Evolutionary conservation across 768 basidiomycete species (phyloP), one percentile per base, ranked within the genome.

Genomic region (Tylopilus sp.): DNA sequence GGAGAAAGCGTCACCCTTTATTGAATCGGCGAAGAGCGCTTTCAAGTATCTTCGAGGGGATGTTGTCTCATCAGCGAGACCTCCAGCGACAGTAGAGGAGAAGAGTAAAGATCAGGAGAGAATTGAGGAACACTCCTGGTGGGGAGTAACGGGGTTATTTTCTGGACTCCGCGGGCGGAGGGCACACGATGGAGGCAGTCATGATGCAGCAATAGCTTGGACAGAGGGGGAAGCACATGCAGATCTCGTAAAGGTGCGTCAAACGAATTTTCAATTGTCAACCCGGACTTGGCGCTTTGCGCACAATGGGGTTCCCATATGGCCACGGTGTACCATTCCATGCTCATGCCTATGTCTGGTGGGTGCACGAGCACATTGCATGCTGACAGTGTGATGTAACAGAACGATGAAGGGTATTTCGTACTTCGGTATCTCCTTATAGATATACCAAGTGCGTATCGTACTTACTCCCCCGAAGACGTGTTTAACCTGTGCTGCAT

Each of bases 191-290:
- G 34, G 56, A 49, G 50, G 74, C 72, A 48, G 52, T 14, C 55
- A 64, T 19, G 72, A 73, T 30, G 71, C 72, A 21, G 78, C 77
- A 13, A 74, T 72, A 52, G 62, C 71, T 17, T 88, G 78, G 71
- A 83, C 78, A 17, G 88, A 91, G 55, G 89, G 90, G 9, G 88
- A 92, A 61, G 87, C 88, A 10, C 90, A 92, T 67, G 90, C 83
- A 10, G 84, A 87, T 69, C 77, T 90, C 37, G 75, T 90, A 54
- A 81, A 80, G 76, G 89, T 89, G 69, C 53, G 81, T 73, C 19
- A 19, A 51, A 40, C 34, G 21, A 38, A 52, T 55, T 54, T 17
- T 50, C 46, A 19, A 36, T 21, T 40, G 40, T 53, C n/a, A 42
- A 28, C 34, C 38, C 29, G 29, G 7, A 26, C 51, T 46, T 16